These are phyloP conservation scores for Coprinopsis sp. DNA, from an alignment of 768 basidiomycete species.

Conservation along the genomic window DNA sequence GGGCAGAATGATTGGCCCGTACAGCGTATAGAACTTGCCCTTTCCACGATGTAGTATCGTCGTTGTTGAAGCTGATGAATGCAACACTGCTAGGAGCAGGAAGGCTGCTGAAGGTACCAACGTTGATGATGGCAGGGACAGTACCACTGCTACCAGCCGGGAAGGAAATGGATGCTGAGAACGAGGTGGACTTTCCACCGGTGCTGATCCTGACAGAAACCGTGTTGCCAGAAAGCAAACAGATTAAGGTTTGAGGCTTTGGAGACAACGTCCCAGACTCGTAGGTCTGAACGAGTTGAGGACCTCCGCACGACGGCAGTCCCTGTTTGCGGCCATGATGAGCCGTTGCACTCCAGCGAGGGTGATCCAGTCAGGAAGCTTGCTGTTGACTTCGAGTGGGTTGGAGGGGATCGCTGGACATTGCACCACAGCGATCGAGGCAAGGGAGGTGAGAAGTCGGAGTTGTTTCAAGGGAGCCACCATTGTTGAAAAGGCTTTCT, in stretches of 20 bases:
- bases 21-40: slow-evolving; percentile 56
- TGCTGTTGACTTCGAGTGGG: slow-evolving; percentile 30
- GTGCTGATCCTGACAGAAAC: slow-evolving; percentile 48
- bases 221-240: slow-evolving; percentile 37
- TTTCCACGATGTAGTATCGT: slow-evolving; percentile 49
- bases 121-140: slow-evolving; percentile 50
- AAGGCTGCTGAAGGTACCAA: slow-evolving; percentile 41
- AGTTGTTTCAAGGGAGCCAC: not conserved
- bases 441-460: not conserved
- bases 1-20: slow-evolving; percentile 43
- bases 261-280: slow-evolving; percentile 49
- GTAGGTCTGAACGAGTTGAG: slow-evolving; percentile 45
- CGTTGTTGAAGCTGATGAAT: slow-evolving; percentile 47
- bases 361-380: slow-evolving; percentile 51
- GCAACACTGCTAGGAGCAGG: slow-evolving; percentile 35
- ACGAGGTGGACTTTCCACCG: slow-evolving; percentile 44
- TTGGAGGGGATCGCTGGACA: slow-evolving; percentile 19
- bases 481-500: slow-evolving; percentile 27
- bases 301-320: slow-evolving; percentile 49
- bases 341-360: slow-evolving; percentile 42
- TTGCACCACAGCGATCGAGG: slow-evolving; percentile 2
- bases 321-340: slow-evolving; percentile 42
- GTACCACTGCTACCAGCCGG: slow-evolving; percentile 42
- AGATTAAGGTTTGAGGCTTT: slow-evolving; percentile 42
- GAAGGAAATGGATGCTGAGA: slow-evolving; percentile 40